Percentiles rank a stretch among this genome's conserved stretches.
Evolutionary conservation across 257 asterid species (phyloP).

Genomic region (Eucommia ulmoides): DNA sequence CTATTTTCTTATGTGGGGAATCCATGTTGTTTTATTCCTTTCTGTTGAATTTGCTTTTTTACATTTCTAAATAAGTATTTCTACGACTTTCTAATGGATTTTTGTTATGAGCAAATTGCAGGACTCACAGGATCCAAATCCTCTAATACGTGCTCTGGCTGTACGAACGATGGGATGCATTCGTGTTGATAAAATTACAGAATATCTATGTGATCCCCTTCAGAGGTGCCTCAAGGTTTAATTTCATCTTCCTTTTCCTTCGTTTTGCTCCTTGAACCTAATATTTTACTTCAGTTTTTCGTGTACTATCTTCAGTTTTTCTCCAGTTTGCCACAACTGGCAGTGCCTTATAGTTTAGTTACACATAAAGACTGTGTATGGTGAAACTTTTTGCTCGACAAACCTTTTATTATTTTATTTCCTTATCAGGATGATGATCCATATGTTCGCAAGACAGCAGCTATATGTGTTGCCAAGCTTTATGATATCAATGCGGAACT

Average conservation of each 20-base stretch:
- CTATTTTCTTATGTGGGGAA: not conserved
- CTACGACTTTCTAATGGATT: not conserved
- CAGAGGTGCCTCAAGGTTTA: constrained; percentile 96
- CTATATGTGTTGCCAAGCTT: constrained; percentile 98
- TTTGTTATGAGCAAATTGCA: constrained; percentile 12
- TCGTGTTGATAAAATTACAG: constrained; percentile 97
- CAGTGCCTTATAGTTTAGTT: not conserved
- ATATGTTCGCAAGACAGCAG: constrained; percentile 98
- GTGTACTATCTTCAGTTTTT: not conserved
- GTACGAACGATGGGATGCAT: constrained; percentile 99
- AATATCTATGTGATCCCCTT: constrained; percentile 93
- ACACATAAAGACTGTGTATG: not conserved
- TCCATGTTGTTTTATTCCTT: not conserved
- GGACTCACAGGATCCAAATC: constrained; percentile 99
- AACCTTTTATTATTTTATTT: constrained; percentile 11
- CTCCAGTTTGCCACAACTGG: not conserved
- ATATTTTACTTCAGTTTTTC: too few relatives aligned
- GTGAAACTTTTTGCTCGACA: constrained; percentile 11
- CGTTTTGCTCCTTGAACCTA: too few relatives aligned
- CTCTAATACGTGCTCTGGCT: constrained; percentile 97
- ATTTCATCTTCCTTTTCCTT: not conserved
- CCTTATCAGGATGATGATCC: constrained; percentile 93
- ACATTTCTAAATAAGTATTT: not conserved
- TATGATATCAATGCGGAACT: constrained; percentile 96
- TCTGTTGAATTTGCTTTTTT: not conserved